Evolutionary conservation across 352 stramenopile genomes (phyloP).

Genomic region (Globisporangium nodosum): DNA sequence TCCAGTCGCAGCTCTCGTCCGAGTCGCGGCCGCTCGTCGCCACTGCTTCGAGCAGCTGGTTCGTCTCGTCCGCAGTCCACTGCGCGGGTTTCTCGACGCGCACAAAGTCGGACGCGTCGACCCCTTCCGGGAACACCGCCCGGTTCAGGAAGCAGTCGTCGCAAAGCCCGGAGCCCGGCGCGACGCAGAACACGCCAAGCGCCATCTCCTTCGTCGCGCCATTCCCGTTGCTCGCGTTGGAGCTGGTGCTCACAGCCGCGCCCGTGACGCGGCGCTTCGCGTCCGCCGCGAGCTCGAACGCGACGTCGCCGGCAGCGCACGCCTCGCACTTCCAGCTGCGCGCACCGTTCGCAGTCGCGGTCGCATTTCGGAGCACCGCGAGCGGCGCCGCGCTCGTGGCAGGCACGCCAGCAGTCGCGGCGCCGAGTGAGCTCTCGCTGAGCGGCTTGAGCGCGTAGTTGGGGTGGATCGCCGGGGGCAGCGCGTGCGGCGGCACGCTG

Average conservation of each 20-base stretch:
- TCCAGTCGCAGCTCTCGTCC: slow-evolving; percentile 64
- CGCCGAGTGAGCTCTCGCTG: neutral
- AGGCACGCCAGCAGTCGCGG: slow-evolving; percentile 2
- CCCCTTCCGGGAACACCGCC: slow-evolving; percentile 44
- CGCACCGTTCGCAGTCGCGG: neutral
- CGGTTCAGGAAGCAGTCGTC: slow-evolving; percentile 60
- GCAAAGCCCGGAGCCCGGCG: slow-evolving; percentile 60
- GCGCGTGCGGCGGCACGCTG: slow-evolving; percentile 66
- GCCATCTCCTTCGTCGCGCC: slow-evolving; percentile 32
- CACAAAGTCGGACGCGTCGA: slow-evolving; percentile 62
- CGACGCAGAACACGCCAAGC: slow-evolving; percentile 35
- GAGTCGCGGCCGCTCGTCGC: slow-evolving; percentile 18
- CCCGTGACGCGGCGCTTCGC: slow-evolving; percentile 48
- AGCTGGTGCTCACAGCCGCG: slow-evolving; percentile 1
- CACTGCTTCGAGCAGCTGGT: slow-evolving; percentile 46
- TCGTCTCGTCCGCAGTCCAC: slow-evolving; percentile 48
- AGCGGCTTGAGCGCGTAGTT: slow-evolving; percentile 48
- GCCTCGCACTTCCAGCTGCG: slow-evolving; percentile 30
- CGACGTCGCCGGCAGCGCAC: slow-evolving; percentile 31
- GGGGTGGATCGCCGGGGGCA: slow-evolving; percentile 43
- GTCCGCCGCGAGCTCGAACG: slow-evolving; percentile 55
- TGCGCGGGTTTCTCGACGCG: slow-evolving; percentile 18
- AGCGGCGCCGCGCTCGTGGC: slow-evolving; percentile 10
- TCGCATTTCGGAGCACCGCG: slow-evolving; percentile 29
- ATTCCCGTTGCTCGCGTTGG: slow-evolving; percentile 4